Conservation (phyloP, 2,329 filamentous ascomycete genomes). For the Penicillium brasilianum region DNA sequence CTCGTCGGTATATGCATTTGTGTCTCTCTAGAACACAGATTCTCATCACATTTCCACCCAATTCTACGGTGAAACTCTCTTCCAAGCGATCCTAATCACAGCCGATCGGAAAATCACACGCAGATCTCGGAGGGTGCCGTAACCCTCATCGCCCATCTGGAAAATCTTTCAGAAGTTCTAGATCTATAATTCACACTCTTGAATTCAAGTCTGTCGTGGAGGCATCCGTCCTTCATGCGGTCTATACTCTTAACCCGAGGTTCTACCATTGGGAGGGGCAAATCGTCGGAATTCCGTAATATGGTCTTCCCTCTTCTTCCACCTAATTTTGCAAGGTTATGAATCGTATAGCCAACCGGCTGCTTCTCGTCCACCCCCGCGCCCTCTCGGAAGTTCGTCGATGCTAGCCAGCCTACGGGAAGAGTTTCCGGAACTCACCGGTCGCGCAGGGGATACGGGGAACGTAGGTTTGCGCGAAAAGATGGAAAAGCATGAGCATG, state of each 20-base stretch:
- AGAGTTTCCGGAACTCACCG: constrained; percentile 15
- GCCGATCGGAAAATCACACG: constrained; percentile 12
- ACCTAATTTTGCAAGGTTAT: background rate
- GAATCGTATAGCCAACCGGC: background rate
- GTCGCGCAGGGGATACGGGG: background rate
- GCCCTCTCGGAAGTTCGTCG: background rate
- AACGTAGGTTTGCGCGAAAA: constrained; percentile 2
- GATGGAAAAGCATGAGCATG: background rate
- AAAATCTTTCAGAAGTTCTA: background rate
- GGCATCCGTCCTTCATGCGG: background rate
- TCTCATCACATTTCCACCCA: background rate
- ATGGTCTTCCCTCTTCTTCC: background rate
- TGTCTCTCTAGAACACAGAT: background rate
- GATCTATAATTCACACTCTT: background rate
- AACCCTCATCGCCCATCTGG: background rate
- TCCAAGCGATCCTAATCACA: background rate
- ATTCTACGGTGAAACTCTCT: background rate
- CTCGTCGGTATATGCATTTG: background rate
- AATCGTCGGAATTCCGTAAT: background rate
- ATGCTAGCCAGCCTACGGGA: background rate
- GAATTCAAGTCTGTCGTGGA: background rate
- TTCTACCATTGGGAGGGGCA: background rate
- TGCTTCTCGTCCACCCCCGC: background rate
- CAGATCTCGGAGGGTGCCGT: constrained; percentile 15
- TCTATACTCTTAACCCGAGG: background rate